These are phyloP conservation scores for Xylariaceae sp. DNA, from an alignment of 2,329 filamentous ascomycete species.

Conservation along the genomic window DNA sequence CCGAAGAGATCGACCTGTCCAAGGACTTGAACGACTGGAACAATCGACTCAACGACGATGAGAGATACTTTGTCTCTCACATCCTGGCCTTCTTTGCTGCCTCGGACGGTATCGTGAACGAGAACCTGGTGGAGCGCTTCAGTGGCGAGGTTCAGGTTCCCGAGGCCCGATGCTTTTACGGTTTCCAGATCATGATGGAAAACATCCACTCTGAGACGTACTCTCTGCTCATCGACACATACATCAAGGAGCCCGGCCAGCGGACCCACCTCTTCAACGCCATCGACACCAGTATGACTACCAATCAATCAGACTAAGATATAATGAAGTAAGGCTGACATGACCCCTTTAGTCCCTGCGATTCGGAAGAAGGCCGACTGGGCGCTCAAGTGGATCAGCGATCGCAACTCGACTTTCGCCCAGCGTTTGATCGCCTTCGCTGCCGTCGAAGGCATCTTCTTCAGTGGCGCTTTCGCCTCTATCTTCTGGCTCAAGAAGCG, in stretches of 20 bases:
- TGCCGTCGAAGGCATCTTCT: conserved; percentile 99
- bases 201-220: conserved; percentile 99
- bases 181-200: conserved; percentile 99
- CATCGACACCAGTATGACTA: conserved; percentile 81
- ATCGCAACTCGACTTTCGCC: conserved; percentile 90
- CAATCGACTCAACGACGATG: conserved; percentile 92
- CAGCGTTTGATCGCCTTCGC: conserved; percentile 95
- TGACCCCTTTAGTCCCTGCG: conserved; percentile 65
- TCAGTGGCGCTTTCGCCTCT: conserved; percentile 95
- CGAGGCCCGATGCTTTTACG: conserved; percentile 98
- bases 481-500: conserved; percentile 99
- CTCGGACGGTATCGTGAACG: conserved; percentile 98
- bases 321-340: conserved; percentile 11
- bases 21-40: conserved; percentile 99
- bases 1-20: conserved; percentile 97
- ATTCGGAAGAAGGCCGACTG: conserved; percentile 99
- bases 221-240: conserved; percentile 97
- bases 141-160: conserved; percentile 94
- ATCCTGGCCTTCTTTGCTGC: conserved; percentile 99
- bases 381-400: conserved; percentile 91
- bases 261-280: conserved; percentile 94
- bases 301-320: neutral
- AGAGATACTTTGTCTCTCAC: conserved; percentile 97
- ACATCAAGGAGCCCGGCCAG: conserved; percentile 97
- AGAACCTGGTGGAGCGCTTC: conserved; percentile 98